Conservation (phyloP, 2,329 filamentous ascomycete genomes). For the Talaromyces sp. region DNA sequence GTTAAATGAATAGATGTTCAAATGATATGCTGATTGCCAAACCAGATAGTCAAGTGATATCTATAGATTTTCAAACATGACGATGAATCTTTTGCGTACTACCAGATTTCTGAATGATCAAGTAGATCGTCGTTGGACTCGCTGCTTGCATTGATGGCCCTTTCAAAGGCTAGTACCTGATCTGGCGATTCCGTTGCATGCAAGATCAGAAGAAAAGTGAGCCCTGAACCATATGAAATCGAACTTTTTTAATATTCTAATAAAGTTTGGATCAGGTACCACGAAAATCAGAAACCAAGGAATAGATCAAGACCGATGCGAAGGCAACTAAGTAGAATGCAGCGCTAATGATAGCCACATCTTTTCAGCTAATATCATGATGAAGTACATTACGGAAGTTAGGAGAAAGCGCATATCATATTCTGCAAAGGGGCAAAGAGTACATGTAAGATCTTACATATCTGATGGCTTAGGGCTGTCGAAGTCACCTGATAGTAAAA, state of each 20-base stretch:
- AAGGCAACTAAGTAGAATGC: conserved; percentile 29
- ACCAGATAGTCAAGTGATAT: not conserved
- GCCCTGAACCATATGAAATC: too few species aligned
- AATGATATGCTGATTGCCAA: not conserved
- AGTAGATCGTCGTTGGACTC: not conserved
- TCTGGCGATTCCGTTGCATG: too few species aligned
- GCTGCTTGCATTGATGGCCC: too few species aligned
- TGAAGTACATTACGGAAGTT: conserved; percentile 45
- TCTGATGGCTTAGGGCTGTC: too few species aligned
- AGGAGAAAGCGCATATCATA: conserved; percentile 48
- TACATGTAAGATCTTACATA: conserved; percentile 41
- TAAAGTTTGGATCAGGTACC: conserved; percentile 52
- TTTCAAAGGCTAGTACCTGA: too few species aligned
- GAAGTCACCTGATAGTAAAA: too few species aligned
- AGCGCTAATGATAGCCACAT: conserved; percentile 64
- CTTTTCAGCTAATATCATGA: conserved; percentile 59
- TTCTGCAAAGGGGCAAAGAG: conserved; percentile 50
- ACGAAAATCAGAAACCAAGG: conserved; percentile 65
- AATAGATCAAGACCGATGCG: conserved; percentile 59
- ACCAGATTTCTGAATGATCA: not conserved
- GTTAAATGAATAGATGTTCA: not conserved
- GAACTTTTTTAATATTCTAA: conserved; percentile 40
- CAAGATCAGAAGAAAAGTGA: too few species aligned
- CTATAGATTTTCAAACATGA: not conserved
- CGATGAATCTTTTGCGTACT: not conserved